Evolutionary conservation across 2,329 filamentous ascomycete species (phyloP), one percentile per base, ranked within the genome.

Genomic region (Xylariales sp.): DNA sequence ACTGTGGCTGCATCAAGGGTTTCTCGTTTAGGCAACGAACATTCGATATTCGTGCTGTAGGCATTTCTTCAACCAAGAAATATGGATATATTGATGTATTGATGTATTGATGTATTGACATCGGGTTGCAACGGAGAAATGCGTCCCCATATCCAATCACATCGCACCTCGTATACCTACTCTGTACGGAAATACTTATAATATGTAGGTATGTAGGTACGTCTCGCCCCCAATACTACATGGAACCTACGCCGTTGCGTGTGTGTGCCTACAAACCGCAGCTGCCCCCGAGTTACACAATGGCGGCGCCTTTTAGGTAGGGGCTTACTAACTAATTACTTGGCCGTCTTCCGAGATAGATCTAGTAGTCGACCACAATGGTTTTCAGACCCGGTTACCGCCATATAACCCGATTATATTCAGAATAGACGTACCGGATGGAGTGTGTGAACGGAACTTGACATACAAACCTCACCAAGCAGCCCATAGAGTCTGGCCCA

Each of bases 141-240:
- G 16, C 46, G 10, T 43, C 41, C 9, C 36, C 45, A 9, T 36
- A 53, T 43, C 48, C 23, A 4, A 61, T 52, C 52, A 28, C 14
- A 43, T 61, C 48, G 14, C 30, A 32, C 48, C 36, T 53, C 58
- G 58, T 61, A 41, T 61, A 61, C 58, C 28, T 53, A 30, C 58
- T 61, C 12, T 18, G 16, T 45, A 30, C 39, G 49, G 58, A 34
- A 52, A 53, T 23, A 23, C 23, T 23, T 23, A 23, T 23, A 23
- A n/a, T 36, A 45, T 10, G 36, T 43, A 28, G n/a, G 18, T 10
- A n/a, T 18, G 14, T 10, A n/a, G 34, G 14, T 34, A 34, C 32
- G 36, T 23, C 36, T 43, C 36, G 58, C 34, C 36, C 49, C 36
- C 10, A 23, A 52, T 45, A 48, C 32, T 14, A 61, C 48, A 53